Evolutionary conservation across 129 eudicot species (phyloP).

Genomic region (Flaveria ramosissima): DNA sequence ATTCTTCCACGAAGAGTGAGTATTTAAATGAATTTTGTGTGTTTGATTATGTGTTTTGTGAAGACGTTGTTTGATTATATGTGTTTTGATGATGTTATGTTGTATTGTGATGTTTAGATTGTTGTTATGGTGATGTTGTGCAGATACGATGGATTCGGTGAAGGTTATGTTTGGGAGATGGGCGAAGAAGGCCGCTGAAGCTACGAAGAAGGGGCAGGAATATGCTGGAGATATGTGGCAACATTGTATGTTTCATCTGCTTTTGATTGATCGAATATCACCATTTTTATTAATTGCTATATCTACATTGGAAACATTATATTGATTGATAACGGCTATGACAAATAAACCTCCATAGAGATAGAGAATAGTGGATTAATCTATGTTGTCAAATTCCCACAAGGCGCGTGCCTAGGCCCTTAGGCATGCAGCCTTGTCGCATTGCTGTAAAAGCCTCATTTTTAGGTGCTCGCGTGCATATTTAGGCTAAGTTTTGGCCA

Average conservation of each 20-base stretch:
- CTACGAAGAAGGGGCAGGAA: slow-evolving; percentile 62
- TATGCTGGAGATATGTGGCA: slow-evolving; percentile 69
- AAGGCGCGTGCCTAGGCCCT: no score
- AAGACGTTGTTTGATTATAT: background rate
- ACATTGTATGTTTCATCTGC: slow-evolving; percentile 45
- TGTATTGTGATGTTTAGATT: background rate
- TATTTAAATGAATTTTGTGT: background rate
- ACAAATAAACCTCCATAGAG: no score
- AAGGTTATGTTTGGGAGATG: slow-evolving; percentile 65
- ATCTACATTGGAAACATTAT: no score
- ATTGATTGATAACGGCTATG: no score
- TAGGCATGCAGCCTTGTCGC: no score
- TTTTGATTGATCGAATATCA: background rate
- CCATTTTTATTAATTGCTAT: background rate
- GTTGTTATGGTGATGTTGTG: slow-evolving; percentile 3
- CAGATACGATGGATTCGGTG: slow-evolving; percentile 49
- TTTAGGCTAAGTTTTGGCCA: no score
- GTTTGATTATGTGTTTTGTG: background rate
- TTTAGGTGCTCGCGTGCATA: no score
- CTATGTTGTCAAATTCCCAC: no score
- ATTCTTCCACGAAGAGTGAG: slow-evolving; percentile 64
- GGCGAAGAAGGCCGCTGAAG: slow-evolving; percentile 78
- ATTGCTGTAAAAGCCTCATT: no score
- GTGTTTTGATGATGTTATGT: background rate
- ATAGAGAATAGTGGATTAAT: no score